Percentiles rank a stretch among this genome's conserved stretches.
Conservation (phyloP, 2,329 filamentous ascomycete species). For the Rhynchosporium graminicola region DNA sequence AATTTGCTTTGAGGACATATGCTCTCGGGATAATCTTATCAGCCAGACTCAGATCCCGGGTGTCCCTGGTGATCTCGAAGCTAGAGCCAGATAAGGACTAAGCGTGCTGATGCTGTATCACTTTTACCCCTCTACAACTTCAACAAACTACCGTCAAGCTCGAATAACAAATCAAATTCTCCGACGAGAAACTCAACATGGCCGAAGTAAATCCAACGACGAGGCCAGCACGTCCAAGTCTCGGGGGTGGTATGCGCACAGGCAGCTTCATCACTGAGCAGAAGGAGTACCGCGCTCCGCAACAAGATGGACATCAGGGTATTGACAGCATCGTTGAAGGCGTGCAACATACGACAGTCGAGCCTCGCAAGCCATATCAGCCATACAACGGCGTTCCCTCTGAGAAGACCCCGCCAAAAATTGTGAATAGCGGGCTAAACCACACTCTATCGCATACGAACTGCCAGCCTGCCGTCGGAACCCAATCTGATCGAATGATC, state of each 20-base stretch:
- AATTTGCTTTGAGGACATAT: not conserved
- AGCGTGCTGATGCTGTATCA: not conserved
- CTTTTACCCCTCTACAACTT: slow-evolving; percentile 5
- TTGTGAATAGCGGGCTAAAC: slow-evolving; percentile 62
- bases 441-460: slow-evolving; percentile 65
- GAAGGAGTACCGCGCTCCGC: slow-evolving; percentile 62
- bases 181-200: slow-evolving; percentile 21
- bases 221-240: slow-evolving; percentile 33
- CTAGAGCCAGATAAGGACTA: too few species aligned
- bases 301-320: slow-evolving; percentile 54
- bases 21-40: not conserved
- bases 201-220: slow-evolving; percentile 24
- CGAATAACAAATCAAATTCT: not conserved
- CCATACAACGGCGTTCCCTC: slow-evolving; percentile 63
- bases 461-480: slow-evolving; percentile 56
- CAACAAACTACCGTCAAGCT: not conserved
- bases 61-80: not conserved
- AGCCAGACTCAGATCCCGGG: too few species aligned
- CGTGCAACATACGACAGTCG: slow-evolving; percentile 45
- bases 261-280: slow-evolving; percentile 64
- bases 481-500: slow-evolving; percentile 53
- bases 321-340: slow-evolving; percentile 68
- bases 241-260: slow-evolving; percentile 52
- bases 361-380: slow-evolving; percentile 46
- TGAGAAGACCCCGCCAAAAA: slow-evolving; percentile 57